Conservation (phyloP, 1,284 basidiomycete genomes). For the Phellinidium pouzarii region DNA sequence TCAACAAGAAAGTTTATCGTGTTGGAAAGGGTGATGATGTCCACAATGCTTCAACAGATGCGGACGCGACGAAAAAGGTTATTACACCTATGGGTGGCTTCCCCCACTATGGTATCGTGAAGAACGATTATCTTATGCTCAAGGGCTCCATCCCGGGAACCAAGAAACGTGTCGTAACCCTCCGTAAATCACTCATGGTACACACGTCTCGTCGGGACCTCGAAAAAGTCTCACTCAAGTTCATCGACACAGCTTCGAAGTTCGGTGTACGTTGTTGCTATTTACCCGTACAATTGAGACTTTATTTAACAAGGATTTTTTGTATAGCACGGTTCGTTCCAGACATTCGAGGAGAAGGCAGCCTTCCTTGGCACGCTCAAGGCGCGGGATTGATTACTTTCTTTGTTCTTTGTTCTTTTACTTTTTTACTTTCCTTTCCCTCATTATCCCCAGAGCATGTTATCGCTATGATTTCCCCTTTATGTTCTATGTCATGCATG, state of each 20-base stretch:
- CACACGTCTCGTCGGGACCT: slow-evolving; percentile 85
- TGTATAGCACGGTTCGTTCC: slow-evolving; percentile 84
- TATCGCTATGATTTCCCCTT: slow-evolving; percentile 8
- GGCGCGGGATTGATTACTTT: slow-evolving; percentile 50
- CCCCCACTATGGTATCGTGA: slow-evolving; percentile 98
- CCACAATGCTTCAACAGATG: slow-evolving; percentile 87
- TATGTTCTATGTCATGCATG: slow-evolving; percentile 16
- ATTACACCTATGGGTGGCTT: slow-evolving; percentile 99
- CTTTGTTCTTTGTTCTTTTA: slow-evolving; percentile 2
- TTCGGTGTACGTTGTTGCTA: slow-evolving; percentile 60
- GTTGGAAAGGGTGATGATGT: slow-evolving; percentile 80
- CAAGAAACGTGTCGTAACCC: slow-evolving; percentile 96
- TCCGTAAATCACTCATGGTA: slow-evolving; percentile 85
- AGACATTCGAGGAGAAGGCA: slow-evolving; percentile 92
- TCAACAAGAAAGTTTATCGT: slow-evolving; percentile 99
- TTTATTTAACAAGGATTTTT: slow-evolving; percentile 16
- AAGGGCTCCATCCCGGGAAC: slow-evolving; percentile 93
- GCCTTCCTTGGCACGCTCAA: slow-evolving; percentile 93
- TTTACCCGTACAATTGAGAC: background rate
- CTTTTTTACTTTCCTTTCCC: slow-evolving; percentile 3
- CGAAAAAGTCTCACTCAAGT: slow-evolving; percentile 98
- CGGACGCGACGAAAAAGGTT: slow-evolving; percentile 87
- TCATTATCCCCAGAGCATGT: slow-evolving; percentile 5
- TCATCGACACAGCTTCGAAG: slow-evolving; percentile 97
- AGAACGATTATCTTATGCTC: slow-evolving; percentile 96